phyloP scores from a whole-genome alignment of 2,329 filamentous ascomycete genomes.

The Ascochyta viciae-villosae region DNA sequence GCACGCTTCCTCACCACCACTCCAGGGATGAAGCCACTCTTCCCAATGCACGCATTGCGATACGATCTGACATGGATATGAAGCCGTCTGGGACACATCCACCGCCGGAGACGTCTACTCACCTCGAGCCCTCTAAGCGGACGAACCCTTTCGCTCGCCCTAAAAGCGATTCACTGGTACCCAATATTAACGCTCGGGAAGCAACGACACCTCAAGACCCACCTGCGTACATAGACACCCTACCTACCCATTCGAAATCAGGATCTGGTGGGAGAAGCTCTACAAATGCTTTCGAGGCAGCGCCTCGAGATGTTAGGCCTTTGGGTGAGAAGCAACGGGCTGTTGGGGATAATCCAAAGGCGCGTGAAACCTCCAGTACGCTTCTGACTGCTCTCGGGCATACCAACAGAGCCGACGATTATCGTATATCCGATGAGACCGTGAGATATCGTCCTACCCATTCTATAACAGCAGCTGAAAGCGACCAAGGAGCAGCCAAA shows the following conservation, averaged over 20 bases:
- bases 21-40: slow-evolving; percentile 5
- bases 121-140: slow-evolving; percentile 11
- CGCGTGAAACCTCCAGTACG: slow-evolving; percentile 6
- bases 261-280: background rate
- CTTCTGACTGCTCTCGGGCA: slow-evolving; percentile 5
- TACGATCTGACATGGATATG: slow-evolving; percentile 1
- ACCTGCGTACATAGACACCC: background rate
- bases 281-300: background rate
- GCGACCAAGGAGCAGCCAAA: slow-evolving; percentile 16
- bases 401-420: slow-evolving; percentile 1
- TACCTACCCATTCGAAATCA: background rate
- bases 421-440: slow-evolving; percentile 15
- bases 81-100: slow-evolving; percentile 14
- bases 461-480: slow-evolving; percentile 29
- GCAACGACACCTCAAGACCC: slow-evolving; percentile 1
- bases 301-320: slow-evolving; percentile 10
- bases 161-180: slow-evolving; percentile 7
- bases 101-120: slow-evolving; percentile 15
- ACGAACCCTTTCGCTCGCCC: slow-evolving; percentile 19
- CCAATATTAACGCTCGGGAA: slow-evolving; percentile 17
- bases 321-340: slow-evolving; percentile 6
- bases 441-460: slow-evolving; percentile 25
- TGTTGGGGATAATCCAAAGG: background rate
- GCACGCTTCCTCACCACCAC: background rate
- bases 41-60: background rate